Conservation (phyloP, 495 filamentous ascomycete species). For the Podospora pseudopauciseta region DNA sequence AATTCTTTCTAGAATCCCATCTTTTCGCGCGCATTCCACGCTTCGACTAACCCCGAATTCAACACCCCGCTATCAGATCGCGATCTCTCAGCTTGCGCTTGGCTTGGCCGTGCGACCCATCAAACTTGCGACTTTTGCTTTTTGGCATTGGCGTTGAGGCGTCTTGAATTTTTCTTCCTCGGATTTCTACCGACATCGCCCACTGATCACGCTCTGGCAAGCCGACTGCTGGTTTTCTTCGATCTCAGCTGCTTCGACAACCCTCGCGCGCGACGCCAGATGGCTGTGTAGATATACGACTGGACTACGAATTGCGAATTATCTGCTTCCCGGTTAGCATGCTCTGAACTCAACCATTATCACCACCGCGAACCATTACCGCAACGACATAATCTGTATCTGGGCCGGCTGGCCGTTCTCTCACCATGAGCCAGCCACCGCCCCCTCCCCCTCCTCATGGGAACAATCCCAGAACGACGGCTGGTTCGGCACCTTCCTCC, state of each 20-base stretch:
- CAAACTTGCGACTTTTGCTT: slow-evolving; percentile 13
- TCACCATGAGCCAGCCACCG: slow-evolving; percentile 45
- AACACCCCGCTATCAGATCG: background rate
- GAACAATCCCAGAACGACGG: slow-evolving; percentile 53
- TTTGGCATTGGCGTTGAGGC: slow-evolving; percentile 18
- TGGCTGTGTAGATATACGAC: background rate
- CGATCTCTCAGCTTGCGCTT: background rate
- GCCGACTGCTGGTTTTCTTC: too few relatives aligned
- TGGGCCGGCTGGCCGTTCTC: slow-evolving; percentile 23
- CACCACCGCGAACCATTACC: background rate
- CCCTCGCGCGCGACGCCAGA: background rate
- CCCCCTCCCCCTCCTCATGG: slow-evolving; percentile 69
- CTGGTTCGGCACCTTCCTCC: slow-evolving; percentile 13
- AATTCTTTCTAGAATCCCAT: background rate
- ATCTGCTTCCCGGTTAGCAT: background rate
- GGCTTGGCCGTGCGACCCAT: background rate
- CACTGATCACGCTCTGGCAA: background rate
- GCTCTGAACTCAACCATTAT: background rate
- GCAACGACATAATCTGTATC: background rate
- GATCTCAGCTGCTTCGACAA: background rate
- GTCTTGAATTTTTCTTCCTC: slow-evolving; percentile 16
- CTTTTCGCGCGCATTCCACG: background rate
- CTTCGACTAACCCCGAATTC: background rate
- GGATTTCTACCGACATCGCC: background rate
- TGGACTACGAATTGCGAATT: background rate